Evolutionary conservation across 2,329 filamentous ascomycete species (phyloP).

Genomic region (Colletotrichum lupini): DNA sequence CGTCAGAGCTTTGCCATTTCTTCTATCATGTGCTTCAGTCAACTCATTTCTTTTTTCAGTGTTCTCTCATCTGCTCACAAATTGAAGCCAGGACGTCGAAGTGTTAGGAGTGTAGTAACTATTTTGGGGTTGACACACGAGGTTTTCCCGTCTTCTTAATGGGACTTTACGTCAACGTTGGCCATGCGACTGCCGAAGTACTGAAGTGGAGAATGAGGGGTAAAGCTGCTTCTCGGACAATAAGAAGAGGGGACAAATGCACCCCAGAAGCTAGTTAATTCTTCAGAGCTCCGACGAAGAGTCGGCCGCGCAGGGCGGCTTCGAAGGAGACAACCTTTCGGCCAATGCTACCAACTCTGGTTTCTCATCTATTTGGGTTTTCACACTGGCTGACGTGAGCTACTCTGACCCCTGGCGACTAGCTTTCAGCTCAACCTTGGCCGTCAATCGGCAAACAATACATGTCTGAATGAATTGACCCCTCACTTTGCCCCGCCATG

Average conservation of each 20-base stretch:
- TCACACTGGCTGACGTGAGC: constrained; percentile 12
- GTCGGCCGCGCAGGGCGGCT: neutral
- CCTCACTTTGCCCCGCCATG: constrained; percentile 29
- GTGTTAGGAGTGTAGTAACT: too few species aligned
- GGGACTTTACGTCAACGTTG: neutral
- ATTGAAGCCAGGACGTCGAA: too few species aligned
- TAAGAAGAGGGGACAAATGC: constrained; percentile 16
- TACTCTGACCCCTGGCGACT: neutral
- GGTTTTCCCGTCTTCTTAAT: too few species aligned
- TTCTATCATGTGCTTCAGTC: too few species aligned
- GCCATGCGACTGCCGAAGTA: neutral
- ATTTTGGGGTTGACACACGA: too few species aligned
- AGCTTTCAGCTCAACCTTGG: constrained; percentile 15
- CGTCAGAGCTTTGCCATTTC: too few species aligned
- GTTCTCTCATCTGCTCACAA: too few species aligned
- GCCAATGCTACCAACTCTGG: neutral
- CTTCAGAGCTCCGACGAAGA: neutral
- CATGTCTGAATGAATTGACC: constrained; percentile 11
- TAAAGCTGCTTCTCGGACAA: neutral
- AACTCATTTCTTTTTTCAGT: too few species aligned
- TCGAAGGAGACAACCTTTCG: neutral
- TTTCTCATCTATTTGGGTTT: neutral
- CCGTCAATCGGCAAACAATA: constrained; percentile 12
- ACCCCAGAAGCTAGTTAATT: constrained; percentile 20
- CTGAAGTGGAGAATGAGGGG: neutral